Conservation (phyloP, 441 rosid species). For the Macaranga tanarius region DNA sequence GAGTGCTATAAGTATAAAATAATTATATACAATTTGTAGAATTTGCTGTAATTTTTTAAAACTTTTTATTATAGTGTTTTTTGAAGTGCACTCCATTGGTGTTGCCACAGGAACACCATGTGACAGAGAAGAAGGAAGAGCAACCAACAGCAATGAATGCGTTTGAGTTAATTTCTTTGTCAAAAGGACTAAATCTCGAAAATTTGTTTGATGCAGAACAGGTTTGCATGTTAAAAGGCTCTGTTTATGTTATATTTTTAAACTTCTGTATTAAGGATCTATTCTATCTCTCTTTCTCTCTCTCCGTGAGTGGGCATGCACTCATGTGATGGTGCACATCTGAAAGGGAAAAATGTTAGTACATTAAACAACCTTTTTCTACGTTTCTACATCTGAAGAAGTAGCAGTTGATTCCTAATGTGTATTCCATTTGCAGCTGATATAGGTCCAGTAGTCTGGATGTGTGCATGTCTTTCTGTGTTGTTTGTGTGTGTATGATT, state of each 20-base stretch:
- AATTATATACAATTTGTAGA: conserved; percentile 2
- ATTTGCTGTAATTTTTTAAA: conserved; percentile 6
- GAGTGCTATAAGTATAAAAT: conserved; percentile 22
- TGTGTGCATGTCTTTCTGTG: not conserved
- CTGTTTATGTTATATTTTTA: conserved; percentile 12
- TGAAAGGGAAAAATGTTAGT: no score
- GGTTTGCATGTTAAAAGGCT: conserved; percentile 41
- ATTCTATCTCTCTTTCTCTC: no score
- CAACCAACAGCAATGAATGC: conserved; percentile 84
- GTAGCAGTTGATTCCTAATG: not conserved
- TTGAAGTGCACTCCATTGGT: conserved; percentile 18
- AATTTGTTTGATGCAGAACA: conserved; percentile 78
- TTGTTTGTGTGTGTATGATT: not conserved
- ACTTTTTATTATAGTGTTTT: conserved; percentile 9
- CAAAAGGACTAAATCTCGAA: conserved; percentile 81
- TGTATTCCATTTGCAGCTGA: not conserved
- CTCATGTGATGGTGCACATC: no score
- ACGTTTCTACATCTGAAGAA: not conserved
- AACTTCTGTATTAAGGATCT: not conserved
- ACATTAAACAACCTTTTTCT: no score
- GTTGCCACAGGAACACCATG: conserved; percentile 72
- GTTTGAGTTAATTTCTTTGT: conserved; percentile 86
- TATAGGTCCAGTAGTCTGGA: not conserved
- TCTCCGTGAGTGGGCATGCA: no score
- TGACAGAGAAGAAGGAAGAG: conserved; percentile 79